Evolutionary conservation across 495 filamentous ascomycete genomes (phyloP).

Genomic region (Sordaria brevicollis): DNA sequence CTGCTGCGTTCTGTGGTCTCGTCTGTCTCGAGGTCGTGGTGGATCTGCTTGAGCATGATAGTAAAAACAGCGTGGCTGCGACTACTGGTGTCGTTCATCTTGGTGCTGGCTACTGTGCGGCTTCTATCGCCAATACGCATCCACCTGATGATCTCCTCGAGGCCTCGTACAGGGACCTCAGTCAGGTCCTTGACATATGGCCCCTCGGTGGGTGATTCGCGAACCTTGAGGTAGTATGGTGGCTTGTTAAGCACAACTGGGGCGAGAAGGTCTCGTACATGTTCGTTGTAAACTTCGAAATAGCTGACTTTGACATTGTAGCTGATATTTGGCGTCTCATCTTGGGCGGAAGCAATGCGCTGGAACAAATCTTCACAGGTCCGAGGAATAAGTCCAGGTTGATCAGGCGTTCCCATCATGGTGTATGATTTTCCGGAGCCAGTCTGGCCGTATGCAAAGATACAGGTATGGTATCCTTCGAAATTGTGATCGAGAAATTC

Average conservation of each 20-base stretch:
- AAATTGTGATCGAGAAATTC: slow-evolving; percentile 99
- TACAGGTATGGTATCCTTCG: slow-evolving; percentile 97
- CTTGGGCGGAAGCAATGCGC: slow-evolving; percentile 72
- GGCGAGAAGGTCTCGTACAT: slow-evolving; percentile 88
- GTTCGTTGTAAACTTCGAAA: slow-evolving; percentile 99
- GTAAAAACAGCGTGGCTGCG: slow-evolving; percentile 97
- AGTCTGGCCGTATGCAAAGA: slow-evolving; percentile 98
- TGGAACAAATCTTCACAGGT: slow-evolving; percentile 96
- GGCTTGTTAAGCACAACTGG: slow-evolving; percentile 56
- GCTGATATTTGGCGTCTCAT: slow-evolving; percentile 69
- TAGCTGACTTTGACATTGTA: slow-evolving; percentile 97
- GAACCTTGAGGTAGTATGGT: slow-evolving; percentile 91
- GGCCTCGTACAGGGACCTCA: slow-evolving; percentile 77
- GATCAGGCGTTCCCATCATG: slow-evolving; percentile 88
- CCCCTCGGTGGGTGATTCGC: slow-evolving; percentile 88
- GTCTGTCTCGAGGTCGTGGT: slow-evolving; percentile 84
- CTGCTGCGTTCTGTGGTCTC: slow-evolving; percentile 90
- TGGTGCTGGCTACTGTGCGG: slow-evolving; percentile 89
- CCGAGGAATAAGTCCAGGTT: slow-evolving; percentile 89
- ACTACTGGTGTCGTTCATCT: slow-evolving; percentile 98
- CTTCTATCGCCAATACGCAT: slow-evolving; percentile 86
- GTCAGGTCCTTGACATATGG: slow-evolving; percentile 97
- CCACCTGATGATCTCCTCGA: slow-evolving; percentile 71
- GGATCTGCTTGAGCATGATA: slow-evolving; percentile 91
- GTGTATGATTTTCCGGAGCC: slow-evolving; percentile 97